Percentiles rank a stretch among this genome's conserved stretches.
These are phyloP conservation scores for Alloteropsis semialata DNA, from an alignment of 176 grass and related monocot genomes.

Conservation along the genomic window DNA sequence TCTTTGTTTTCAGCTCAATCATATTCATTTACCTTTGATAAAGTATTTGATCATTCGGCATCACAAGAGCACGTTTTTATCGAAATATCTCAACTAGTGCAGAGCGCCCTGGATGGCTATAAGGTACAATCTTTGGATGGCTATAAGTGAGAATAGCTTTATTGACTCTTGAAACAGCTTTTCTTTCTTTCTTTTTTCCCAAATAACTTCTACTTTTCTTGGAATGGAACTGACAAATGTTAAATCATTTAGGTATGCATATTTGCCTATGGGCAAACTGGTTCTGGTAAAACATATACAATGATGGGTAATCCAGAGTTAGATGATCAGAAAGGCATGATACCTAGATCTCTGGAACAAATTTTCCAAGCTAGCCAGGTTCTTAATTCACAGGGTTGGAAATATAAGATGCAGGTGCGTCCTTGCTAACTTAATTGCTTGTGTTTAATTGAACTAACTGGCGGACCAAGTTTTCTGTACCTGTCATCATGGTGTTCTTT, in stretches of 20 bases:
- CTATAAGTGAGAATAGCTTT: background rate
- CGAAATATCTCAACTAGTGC: constrained; percentile 94
- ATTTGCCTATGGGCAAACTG: constrained; percentile 98
- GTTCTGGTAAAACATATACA: constrained; percentile 91
- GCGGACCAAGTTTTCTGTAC: background rate
- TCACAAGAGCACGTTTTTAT: constrained; percentile 86
- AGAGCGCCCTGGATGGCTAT: constrained; percentile 93
- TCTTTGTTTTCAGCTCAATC: constrained; percentile 53
- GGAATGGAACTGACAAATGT: background rate
- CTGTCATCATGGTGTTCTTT: background rate
- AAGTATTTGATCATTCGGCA: constrained; percentile 74
- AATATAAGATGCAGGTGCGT: constrained; percentile 81
- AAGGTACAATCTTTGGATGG: constrained; percentile 49
- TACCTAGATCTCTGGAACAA: constrained; percentile 84
- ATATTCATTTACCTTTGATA: constrained; percentile 91
- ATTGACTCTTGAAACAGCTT: background rate
- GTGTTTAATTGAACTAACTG: background rate
- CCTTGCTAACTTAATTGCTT: background rate
- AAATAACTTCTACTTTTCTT: background rate
- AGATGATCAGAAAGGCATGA: constrained; percentile 74
- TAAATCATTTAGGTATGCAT: constrained; percentile 74
- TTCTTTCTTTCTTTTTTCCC: background rate
- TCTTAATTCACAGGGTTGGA: constrained; percentile 77
- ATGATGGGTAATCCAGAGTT: constrained; percentile 84
- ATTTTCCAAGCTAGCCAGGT: constrained; percentile 75